Base-by-base conservation (phyloP, 305 asterid genomes). In the Fraxinus sp. region DNA sequence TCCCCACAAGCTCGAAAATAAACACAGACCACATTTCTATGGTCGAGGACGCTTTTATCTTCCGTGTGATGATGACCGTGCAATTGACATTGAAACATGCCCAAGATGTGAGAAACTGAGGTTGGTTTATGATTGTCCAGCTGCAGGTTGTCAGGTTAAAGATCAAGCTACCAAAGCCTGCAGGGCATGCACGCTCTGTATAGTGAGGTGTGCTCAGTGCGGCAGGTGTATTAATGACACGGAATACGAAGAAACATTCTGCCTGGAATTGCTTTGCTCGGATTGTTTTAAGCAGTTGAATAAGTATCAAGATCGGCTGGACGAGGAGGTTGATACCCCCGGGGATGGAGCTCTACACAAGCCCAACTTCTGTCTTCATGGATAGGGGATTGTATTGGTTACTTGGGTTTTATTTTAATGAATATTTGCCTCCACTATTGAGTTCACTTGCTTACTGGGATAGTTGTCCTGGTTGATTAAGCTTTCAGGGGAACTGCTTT, bases 41-140 rank as follows among this genome's bases (percentile, higher is more conserved):
- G 83, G 82, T 59, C 87, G 93, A 36, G 92, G 92, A 71, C 90
- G 90, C 13, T 74, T 85, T 52, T 92, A 93, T 85, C 88, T 92
- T 33, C 89, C 90, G 41, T 81, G 82, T 73, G 93, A 94, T 66
- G 99, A 95, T 85, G 91, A 91, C 55, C 94, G 95, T 33, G 88
- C 90, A n/a, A 75, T 95, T 46, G 99, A 95, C 79, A 85, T 95
- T 81, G 97, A 95, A 80, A 81, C 84, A 86, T 95, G 99, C 84
- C 97, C 98, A 5, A 83, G 80, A 72, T 95, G 99, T 68, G 89
- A 90, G 81, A 89, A 91, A 20, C 82, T 86, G 37, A 87, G 88
- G 87, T 52, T 94, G 89, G 94, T 95, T 46, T 95, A 93, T 74
- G 98, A 94, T 84, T 95, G 99, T 78, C 97, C 99, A 22, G 86